Conservation (phyloP, 352 stramenopile species). For the Pythium folliculosum region DNA sequence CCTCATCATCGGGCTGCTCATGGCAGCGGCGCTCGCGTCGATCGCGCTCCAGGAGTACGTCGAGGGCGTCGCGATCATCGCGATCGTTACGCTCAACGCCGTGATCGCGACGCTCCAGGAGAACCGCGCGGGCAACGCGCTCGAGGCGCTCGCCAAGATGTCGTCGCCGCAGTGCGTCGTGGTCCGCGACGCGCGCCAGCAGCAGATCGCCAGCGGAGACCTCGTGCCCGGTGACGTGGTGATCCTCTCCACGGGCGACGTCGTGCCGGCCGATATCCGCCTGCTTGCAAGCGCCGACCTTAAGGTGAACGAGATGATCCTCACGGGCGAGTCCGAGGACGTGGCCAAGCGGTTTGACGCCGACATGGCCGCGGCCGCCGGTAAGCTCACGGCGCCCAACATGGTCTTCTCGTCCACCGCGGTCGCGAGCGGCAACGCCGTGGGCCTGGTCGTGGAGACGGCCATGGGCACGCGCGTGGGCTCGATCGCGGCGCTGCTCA, state of each 20-base stretch:
- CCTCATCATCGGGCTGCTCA: slow-evolving; percentile 41
- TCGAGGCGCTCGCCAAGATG: slow-evolving; percentile 39
- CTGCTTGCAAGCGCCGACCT: slow-evolving; percentile 57
- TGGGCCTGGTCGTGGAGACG: slow-evolving; percentile 21
- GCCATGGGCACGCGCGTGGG: slow-evolving; percentile 29
- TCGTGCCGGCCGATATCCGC: slow-evolving; percentile 77
- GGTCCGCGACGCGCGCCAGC: slow-evolving; percentile 30
- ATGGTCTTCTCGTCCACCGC: slow-evolving; percentile 86
- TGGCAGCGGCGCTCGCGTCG: slow-evolving; percentile 38
- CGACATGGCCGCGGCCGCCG: slow-evolving; percentile 1
- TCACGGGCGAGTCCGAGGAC: slow-evolving; percentile 82
- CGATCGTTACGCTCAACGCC: slow-evolving; percentile 45
- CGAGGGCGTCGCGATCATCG: slow-evolving; percentile 40
- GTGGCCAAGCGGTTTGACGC: slow-evolving; percentile 31
- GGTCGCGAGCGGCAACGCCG: slow-evolving; percentile 38
- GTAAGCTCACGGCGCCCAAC: slow-evolving; percentile 40
- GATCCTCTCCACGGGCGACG: slow-evolving; percentile 66
- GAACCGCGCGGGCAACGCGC: slow-evolving; percentile 35
- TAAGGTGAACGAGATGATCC: slow-evolving; percentile 77
- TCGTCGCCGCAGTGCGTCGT: slow-evolving; percentile 38
- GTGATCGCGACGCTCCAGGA: slow-evolving; percentile 42
- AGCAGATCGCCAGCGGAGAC: slow-evolving; percentile 34
- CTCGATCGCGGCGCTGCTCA: slow-evolving; percentile 28
- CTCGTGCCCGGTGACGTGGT: slow-evolving; percentile 51
- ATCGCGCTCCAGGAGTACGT: slow-evolving; percentile 44